These are phyloP conservation scores for Salix koriyanagi DNA, from an alignment of 345 rosid species.

Conservation along the genomic window DNA sequence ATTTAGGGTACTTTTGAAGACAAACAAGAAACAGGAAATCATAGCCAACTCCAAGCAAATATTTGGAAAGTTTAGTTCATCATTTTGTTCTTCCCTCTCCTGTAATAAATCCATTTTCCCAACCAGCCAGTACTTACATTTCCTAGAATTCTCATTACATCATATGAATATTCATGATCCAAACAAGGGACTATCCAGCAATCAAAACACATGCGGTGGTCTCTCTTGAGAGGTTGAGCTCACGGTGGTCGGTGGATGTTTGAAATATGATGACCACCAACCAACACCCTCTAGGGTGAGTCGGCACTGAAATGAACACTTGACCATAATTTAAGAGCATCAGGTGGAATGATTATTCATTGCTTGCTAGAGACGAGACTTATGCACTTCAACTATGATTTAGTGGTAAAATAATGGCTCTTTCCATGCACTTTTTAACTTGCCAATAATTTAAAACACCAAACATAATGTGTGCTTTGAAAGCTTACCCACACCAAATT, in stretches of 20 bases:
- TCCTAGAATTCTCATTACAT: not conserved
- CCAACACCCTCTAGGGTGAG: not conserved
- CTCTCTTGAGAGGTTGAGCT: not conserved
- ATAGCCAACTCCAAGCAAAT: not conserved
- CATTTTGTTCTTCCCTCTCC: not conserved
- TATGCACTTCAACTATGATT: not conserved
- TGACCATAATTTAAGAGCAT: not conserved
- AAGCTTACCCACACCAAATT: conserved; percentile 12
- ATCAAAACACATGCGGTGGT: not conserved
- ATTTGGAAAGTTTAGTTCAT: not conserved
- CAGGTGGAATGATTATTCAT: not conserved
- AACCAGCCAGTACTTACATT: not conserved
- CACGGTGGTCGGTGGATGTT: not conserved
- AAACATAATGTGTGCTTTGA: not conserved
- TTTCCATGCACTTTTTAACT: not conserved
- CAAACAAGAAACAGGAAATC: not conserved
- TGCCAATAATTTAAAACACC: not conserved
- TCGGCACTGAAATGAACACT: not conserved
- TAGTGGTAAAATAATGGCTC: not conserved
- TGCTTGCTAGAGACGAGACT: not conserved
- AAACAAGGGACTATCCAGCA: not conserved
- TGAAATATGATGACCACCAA: conserved; percentile 4
- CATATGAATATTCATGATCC: not conserved
- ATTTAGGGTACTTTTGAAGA: not conserved
- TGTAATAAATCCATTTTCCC: not conserved